Evolutionary conservation across 352 stramenopile species (phyloP).

Genomic region (Phytophthora crassamura): DNA sequence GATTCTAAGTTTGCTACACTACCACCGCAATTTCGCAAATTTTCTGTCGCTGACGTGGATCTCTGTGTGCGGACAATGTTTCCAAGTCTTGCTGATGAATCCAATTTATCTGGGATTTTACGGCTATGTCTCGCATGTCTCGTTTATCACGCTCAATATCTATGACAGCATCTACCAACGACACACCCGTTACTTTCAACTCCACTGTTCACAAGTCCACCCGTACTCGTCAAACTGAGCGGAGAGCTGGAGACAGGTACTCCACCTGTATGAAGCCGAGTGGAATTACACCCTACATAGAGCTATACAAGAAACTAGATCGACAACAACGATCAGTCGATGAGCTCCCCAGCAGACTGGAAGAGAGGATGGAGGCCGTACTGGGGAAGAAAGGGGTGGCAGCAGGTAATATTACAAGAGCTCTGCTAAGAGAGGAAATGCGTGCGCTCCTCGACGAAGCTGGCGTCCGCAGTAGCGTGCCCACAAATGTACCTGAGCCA

Average conservation of each 20-base stretch:
- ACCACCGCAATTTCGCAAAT: too few relatives aligned
- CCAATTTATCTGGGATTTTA: neutral
- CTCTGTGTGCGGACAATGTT: too few relatives aligned
- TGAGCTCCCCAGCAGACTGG: neutral
- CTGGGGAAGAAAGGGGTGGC: neutral
- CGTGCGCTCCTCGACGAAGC: slow-evolving; percentile 1
- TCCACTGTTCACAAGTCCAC: neutral
- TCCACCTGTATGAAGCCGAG: neutral
- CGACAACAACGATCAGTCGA: too few relatives aligned
- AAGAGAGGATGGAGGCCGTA: slow-evolving; percentile 1
- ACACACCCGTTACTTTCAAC: slow-evolving; percentile 5
- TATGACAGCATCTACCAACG: neutral
- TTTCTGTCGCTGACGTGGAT: too few relatives aligned
- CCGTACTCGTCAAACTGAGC: neutral
- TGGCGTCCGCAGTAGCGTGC: neutral
- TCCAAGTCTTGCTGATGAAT: too few relatives aligned
- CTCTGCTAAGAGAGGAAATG: neutral
- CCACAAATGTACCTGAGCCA: neutral
- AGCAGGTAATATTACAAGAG: slow-evolving; percentile 3
- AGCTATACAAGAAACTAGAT: too few relatives aligned
- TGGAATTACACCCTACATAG: slow-evolving; percentile 8
- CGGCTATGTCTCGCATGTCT: slow-evolving; percentile 6
- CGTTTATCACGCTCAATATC: neutral
- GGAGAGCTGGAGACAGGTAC: neutral
- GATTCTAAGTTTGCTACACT: slow-evolving; percentile 11